Base-by-base conservation (phyloP, 164 flowering plant species). In the Aristolochia californica region DNA sequence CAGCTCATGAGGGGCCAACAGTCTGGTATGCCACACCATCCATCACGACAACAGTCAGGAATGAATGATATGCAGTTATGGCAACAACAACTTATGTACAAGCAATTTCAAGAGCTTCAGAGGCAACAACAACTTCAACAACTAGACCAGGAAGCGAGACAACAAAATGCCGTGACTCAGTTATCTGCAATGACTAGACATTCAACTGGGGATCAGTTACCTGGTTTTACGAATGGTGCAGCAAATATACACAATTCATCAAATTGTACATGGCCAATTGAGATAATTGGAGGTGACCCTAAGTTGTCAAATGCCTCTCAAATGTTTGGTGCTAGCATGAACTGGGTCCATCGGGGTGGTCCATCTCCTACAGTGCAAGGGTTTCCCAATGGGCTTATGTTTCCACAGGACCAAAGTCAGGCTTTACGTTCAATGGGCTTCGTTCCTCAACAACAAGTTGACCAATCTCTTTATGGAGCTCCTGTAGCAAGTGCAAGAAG, bases 31-130 rank as follows among this genome's bases (percentile, higher is more conserved):
- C 69, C 73, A 15, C 84, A 72, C 55, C 69, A 74, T 67, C 57
- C 27, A 18, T 57, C 70, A 22, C 70, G 73, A 68, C 81, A 77
- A 70, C 83, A 70, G 62, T 65, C 75, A 60, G 80, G 80, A 24
- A 45, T 65, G 16, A 67, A 23, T 75, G 88, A 83, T 53, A 71
- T 77, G 67, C 78, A 74, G 64, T 57, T 75, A 61, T 67, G 80
- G 74, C 90, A 83, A 69, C 86, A 78, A 57, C 87, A 82, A 2
- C 20, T 78, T 4, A 76, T 88, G 83, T 48, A 70, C 50, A 82
- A 79, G 67, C 85, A 83, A 69, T 53, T 82, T 63, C 87, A 85
- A 70, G 88, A 79, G 51, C 61, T 83, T 69, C 88, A 80, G 72
- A 75, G 78, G 71, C 80, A 78, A 70, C 80, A 78, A 64, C 90